Percentiles rank a stretch among this genome's conserved stretches.
phyloP scores from a whole-genome alignment of 305 asterid species.

The Coffea humblotiana region DNA sequence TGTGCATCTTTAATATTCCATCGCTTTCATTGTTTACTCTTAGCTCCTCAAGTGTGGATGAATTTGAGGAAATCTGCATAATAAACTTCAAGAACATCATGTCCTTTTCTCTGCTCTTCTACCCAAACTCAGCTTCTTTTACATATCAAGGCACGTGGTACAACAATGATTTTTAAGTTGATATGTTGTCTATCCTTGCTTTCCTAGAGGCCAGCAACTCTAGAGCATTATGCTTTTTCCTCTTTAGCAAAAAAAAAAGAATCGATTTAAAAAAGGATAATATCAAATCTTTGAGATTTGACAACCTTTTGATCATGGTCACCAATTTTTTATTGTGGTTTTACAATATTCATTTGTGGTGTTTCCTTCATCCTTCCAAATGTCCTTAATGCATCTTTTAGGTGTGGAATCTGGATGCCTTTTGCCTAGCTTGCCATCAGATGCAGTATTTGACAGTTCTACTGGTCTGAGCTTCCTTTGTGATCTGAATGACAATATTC shows the following conservation, averaged over 20 bases:
- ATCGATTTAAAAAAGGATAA: background rate
- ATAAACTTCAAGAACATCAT: background rate
- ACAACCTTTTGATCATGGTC: background rate
- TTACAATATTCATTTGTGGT: background rate
- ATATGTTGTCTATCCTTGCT: background rate
- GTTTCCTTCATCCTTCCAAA: background rate
- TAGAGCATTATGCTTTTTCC: background rate
- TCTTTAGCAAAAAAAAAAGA: background rate
- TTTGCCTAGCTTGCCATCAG: slow-evolving; percentile 93
- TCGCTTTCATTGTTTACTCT: background rate
- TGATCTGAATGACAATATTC: slow-evolving; percentile 94
- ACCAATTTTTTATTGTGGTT: background rate
- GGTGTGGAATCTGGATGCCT: slow-evolving; percentile 86
- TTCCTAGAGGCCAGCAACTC: background rate
- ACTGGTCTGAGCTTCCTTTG: slow-evolving; percentile 85
- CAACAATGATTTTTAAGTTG: background rate
- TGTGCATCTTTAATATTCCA: background rate
- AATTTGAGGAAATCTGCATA: background rate
- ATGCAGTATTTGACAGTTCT: slow-evolving; percentile 66
- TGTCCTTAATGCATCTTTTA: slow-evolving; percentile 9
- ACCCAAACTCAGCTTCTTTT: background rate
- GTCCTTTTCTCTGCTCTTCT: background rate
- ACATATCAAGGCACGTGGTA: background rate
- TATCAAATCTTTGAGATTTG: background rate
- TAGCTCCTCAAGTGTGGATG: background rate